These are phyloP conservation scores for Hypoxylon sp. DNA, from an alignment of 2,329 filamentous ascomycete species.

Conservation along the genomic window DNA sequence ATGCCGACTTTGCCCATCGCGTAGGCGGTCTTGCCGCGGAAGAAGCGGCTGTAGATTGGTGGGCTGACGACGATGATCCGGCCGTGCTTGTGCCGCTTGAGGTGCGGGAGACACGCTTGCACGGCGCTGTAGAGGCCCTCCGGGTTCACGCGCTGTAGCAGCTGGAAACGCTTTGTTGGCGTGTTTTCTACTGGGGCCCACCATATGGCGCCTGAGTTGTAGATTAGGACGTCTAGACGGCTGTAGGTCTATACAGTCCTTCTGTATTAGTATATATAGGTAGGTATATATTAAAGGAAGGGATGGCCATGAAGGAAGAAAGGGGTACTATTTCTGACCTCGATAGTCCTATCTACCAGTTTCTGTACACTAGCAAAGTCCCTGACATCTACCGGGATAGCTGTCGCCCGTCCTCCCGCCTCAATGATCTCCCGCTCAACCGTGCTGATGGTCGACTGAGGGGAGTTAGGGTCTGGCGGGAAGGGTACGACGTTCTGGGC, in stretches of 20 bases:
- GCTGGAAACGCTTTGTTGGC: slow-evolving; percentile 79
- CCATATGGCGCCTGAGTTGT: slow-evolving; percentile 89
- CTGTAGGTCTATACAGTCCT: slow-evolving; percentile 62
- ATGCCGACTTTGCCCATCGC: slow-evolving; percentile 84
- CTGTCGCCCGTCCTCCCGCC: slow-evolving; percentile 72
- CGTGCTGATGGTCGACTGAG: slow-evolving; percentile 81
- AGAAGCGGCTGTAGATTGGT: slow-evolving; percentile 88
- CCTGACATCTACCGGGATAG: slow-evolving; percentile 79
- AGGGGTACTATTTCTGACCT: slow-evolving; percentile 48
- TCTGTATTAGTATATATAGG: background rate
- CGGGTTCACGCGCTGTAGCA: slow-evolving; percentile 81
- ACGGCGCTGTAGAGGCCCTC: slow-evolving; percentile 81
- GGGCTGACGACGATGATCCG: slow-evolving; percentile 84
- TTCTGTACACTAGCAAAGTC: slow-evolving; percentile 70
- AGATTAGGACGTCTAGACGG: slow-evolving; percentile 79
- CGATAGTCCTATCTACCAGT: slow-evolving; percentile 70
- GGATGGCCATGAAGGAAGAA: background rate
- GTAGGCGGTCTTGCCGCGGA: slow-evolving; percentile 87
- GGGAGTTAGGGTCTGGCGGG: slow-evolving; percentile 82
- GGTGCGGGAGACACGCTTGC: slow-evolving; percentile 76
- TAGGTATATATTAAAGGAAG: background rate
- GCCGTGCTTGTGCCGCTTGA: slow-evolving; percentile 68
- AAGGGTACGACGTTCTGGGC: slow-evolving; percentile 69
- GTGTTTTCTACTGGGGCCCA: slow-evolving; percentile 82
- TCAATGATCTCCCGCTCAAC: slow-evolving; percentile 80